Conservation (phyloP, 306 rosid species). For the Cucurbita pepo region DNA sequence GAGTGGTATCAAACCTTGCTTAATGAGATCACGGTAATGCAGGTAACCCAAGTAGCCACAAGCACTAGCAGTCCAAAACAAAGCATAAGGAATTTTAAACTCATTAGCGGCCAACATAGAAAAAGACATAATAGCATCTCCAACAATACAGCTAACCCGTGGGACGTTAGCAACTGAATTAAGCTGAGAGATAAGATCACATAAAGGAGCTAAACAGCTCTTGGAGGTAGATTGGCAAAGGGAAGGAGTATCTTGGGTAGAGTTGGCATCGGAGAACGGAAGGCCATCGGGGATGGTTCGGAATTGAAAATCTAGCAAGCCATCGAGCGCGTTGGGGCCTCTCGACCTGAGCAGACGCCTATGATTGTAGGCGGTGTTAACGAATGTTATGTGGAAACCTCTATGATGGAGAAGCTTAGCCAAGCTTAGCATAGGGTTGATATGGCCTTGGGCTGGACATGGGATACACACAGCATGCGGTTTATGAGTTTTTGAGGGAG, state of each 20-base stretch:
- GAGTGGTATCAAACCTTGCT: not conserved
- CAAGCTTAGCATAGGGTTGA: not conserved
- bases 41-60: conserved; percentile 35
- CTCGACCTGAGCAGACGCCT: not conserved
- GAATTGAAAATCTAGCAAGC: not conserved
- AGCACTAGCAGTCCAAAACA: conserved; percentile 33
- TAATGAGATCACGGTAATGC: conserved; percentile 7
- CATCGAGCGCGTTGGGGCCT: not conserved
- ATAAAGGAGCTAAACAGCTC: conserved; percentile 24
- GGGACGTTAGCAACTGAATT: conserved; percentile 11
- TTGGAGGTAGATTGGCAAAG: conserved; percentile 16
- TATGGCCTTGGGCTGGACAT: not conserved
- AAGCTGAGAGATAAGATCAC: conserved; percentile 18
- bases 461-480: not conserved
- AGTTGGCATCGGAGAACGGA: conserved; percentile 22
- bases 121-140: conserved; percentile 30
- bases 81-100: conserved; percentile 24
- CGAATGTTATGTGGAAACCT: not conserved
- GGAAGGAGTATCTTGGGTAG: conserved; percentile 27
- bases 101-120: conserved; percentile 27
- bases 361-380: not conserved
- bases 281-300: conserved; percentile 26
- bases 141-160: conserved; percentile 29
- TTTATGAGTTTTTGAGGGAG: not conserved
- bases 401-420: not conserved